Conservation (phyloP, 2,329 filamentous ascomycete genomes). For the Emergomyces pasteurianus region DNA sequence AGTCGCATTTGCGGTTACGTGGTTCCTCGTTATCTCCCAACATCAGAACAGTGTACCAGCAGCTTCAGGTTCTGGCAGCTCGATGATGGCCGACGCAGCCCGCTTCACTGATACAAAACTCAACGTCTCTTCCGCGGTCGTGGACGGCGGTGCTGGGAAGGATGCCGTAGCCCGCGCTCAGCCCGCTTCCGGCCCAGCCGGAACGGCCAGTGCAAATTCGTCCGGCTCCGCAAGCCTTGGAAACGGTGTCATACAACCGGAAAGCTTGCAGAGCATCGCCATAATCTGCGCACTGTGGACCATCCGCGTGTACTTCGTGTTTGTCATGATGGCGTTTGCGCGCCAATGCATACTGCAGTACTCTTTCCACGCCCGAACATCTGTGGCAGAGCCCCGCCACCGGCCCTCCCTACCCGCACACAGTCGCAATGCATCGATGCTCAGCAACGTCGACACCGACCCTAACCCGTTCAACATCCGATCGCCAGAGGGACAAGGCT, state of each 20-base stretch:
- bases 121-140: slow-evolving; percentile 47
- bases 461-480: slow-evolving; percentile 59
- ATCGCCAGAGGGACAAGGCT: slow-evolving; percentile 64
- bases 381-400: not conserved
- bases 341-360: slow-evolving; percentile 63
- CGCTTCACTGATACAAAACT: slow-evolving; percentile 54
- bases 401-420: slow-evolving; percentile 26
- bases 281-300: slow-evolving; percentile 63
- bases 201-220: slow-evolving; percentile 17
- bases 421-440: slow-evolving; percentile 34
- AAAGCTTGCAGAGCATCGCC: slow-evolving; percentile 63
- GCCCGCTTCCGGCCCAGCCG: slow-evolving; percentile 24
- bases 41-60: slow-evolving; percentile 37
- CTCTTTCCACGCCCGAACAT: slow-evolving; percentile 38
- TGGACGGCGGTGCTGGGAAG: slow-evolving; percentile 40
- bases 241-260: slow-evolving; percentile 53
- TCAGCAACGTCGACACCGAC: slow-evolving; percentile 34
- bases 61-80: slow-evolving; percentile 38
- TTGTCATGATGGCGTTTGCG: slow-evolving; percentile 75
- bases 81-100: slow-evolving; percentile 49
- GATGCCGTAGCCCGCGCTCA: slow-evolving; percentile 35
- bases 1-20: slow-evolving; percentile 65
- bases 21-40: slow-evolving; percentile 66
- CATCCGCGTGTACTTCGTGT: slow-evolving; percentile 68
- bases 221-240: slow-evolving; percentile 38